phyloP scores from a whole-genome alignment of 1,139 yeast genomes.

The Candida smagusa region DNA sequence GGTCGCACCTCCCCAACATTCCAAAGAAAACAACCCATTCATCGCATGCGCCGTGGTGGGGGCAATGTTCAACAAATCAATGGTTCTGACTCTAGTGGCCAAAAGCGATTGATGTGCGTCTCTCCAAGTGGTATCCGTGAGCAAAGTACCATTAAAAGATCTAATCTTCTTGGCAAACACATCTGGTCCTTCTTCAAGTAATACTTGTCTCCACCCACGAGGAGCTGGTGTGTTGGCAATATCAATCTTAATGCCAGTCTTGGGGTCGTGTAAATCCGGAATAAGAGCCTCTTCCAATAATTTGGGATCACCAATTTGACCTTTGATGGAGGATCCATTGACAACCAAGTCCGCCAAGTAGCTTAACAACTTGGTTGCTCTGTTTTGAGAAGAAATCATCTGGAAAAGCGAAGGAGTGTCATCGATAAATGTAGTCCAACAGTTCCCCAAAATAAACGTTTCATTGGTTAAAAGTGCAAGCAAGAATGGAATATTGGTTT shows the following conservation, averaged over 20 bases:
- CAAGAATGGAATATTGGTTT: conserved; percentile 95
- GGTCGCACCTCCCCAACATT: conserved; percentile 99
- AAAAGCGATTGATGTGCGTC: conserved; percentile 98
- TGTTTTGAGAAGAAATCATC: conserved; percentile 91
- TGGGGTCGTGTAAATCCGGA: conserved; percentile 65
- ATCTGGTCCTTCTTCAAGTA: conserved; percentile 82
- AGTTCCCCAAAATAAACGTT: conserved; percentile 80
- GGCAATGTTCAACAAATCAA: conserved; percentile 87
- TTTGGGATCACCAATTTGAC: conserved; percentile 91
- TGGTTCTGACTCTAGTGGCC: conserved; percentile 96
- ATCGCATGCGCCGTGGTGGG: conserved; percentile 90
- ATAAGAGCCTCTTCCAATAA: conserved; percentile 69
- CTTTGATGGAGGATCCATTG: conserved; percentile 92
- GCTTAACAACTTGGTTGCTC: conserved; percentile 89
- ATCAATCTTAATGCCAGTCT: conserved; percentile 56
- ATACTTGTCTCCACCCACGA: conserved; percentile 88
- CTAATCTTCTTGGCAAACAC: conserved; percentile 87
- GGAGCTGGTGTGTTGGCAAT: conserved; percentile 55
- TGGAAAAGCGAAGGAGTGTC: conserved; percentile 96
- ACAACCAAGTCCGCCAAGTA: conserved; percentile 91
- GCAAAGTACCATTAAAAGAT: conserved; percentile 75
- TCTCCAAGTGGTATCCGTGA: conserved; percentile 99
- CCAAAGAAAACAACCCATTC: conserved; percentile 88
- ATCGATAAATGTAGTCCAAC: conserved; percentile 99
- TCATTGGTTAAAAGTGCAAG: conserved; percentile 90